Base-by-base conservation (phyloP, 805 yeast genomes). In the Lipomyces orientalis region DNA sequence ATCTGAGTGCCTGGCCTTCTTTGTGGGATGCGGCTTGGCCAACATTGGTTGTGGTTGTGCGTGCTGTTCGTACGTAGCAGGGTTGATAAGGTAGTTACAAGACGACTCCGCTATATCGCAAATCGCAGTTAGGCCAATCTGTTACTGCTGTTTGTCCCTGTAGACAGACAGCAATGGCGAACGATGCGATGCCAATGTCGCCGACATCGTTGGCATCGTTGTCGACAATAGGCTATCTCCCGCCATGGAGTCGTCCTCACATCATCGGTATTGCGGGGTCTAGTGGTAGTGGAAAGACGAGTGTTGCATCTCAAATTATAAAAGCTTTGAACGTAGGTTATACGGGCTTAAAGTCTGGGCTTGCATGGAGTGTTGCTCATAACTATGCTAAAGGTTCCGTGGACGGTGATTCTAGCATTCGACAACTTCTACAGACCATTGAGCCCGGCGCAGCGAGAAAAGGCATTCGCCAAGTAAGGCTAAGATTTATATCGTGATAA, bases 271-370 rank as follows among this genome's bases (percentile, higher is more conserved):
- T 91, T 22, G 96, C 96, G 0, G 97, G 97, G 0, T 84, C 87
- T 33, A 86, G 91, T 16, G 96, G 98, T 1, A 91, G 97, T 0
- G 99, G 99, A 1, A 94, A 94, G 76, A 94, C 98, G 0, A 89
- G 97, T 46, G 91, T 95, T 22, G 95, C 98, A 0, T 88, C 92
- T 51, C 85, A 86, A 70, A 89, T 95, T 73, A 90, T 93, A 62
- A 86, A 89, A 64, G 87, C 88, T 69, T 81, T 87, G 58, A 81
- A 81, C 66, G 79, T 77, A 37, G 34, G 74, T 64, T 19, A 4
- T 57, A 22, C 2, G 22, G 8, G n/a, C 16, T n/a, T 51, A 14
- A 31, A 25, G 2, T 22, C 7, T 54, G 35, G 4, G 19, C 25
- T 9, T 34, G 39, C 16, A 7, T 46, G 58, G 2, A 19, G 33